These are phyloP conservation scores for Tolypocladium tundrense DNA, from an alignment of 2,329 filamentous ascomycete species.

Conservation along the genomic window DNA sequence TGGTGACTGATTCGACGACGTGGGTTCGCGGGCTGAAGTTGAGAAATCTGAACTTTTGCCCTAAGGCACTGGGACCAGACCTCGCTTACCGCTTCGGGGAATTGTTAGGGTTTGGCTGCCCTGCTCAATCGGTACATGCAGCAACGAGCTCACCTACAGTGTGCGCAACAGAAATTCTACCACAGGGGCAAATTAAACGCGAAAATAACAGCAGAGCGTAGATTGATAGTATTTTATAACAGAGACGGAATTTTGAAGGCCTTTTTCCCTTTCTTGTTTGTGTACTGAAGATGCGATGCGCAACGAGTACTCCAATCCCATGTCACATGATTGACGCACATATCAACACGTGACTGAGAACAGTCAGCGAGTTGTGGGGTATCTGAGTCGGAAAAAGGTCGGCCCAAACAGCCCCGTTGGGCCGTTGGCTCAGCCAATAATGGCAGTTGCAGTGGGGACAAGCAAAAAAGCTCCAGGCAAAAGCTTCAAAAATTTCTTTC, in stretches of 20 bases:
- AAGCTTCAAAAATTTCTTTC: conserved; percentile 30
- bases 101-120: conserved; percentile 31
- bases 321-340: background rate
- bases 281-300: background rate
- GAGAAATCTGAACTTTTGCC: conserved; percentile 37
- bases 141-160: background rate
- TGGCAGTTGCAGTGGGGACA: conserved; percentile 5
- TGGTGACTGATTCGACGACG: conserved; percentile 44
- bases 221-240: background rate
- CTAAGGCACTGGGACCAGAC: conserved; percentile 27
- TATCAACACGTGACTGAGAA: too few relatives aligned
- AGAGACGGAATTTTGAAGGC: background rate
- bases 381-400: conserved; percentile 6
- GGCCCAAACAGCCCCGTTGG: conserved; percentile 2
- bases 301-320: background rate
- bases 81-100: conserved; percentile 33
- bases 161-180: background rate
- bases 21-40: conserved; percentile 35
- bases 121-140: conserved; percentile 13
- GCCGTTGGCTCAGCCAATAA: conserved; percentile 3
- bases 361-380: background rate
- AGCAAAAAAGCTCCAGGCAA: conserved; percentile 10
- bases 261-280: background rate
- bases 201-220: background rate
- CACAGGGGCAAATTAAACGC: background rate